Evolutionary conservation across 2,329 filamentous ascomycete species (phyloP).

Genomic region (Aspergillus flavus): DNA sequence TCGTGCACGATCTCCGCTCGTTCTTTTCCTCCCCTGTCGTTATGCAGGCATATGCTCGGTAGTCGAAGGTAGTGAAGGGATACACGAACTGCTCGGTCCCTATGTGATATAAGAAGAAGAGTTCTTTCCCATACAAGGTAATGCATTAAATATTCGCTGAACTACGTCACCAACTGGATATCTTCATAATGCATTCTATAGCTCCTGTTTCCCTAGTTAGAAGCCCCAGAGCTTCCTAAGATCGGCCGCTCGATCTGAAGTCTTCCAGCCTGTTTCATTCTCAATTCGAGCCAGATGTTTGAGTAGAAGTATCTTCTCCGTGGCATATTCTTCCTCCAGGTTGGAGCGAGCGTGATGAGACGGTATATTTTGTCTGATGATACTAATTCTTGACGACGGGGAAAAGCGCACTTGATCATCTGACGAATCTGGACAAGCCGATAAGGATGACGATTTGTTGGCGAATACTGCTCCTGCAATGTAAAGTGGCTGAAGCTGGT

Average conservation of each 20-base stretch:
- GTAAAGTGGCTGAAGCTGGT: neutral
- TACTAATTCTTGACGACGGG: neutral
- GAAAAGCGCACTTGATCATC: neutral
- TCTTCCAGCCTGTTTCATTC: conserved; percentile 22
- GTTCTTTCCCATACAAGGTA: neutral
- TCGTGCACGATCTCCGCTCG: neutral
- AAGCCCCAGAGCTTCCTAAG: neutral
- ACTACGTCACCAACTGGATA: neutral
- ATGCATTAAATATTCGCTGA: neutral
- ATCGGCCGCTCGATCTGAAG: neutral
- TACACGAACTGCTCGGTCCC: too few species aligned
- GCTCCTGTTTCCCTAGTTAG: neutral
- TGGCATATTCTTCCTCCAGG: conserved; percentile 2
- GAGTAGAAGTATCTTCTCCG: conserved; percentile 17
- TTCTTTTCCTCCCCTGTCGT: neutral
- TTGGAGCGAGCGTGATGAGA: neutral
- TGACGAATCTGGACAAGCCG: neutral
- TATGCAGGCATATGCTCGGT: neutral
- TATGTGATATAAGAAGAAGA: too few species aligned
- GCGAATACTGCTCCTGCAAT: neutral
- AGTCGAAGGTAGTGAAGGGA: neutral
- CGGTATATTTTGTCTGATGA: neutral
- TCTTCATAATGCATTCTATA: neutral
- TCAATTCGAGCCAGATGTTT: conserved; percentile 21
- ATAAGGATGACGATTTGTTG: neutral